A percentile compares a stretch with the other conserved stretches of the same genome.
phyloP scores from a whole-genome alignment of 495 filamentous ascomycete genomes.

The Penicillium psychrofluorescens region DNA sequence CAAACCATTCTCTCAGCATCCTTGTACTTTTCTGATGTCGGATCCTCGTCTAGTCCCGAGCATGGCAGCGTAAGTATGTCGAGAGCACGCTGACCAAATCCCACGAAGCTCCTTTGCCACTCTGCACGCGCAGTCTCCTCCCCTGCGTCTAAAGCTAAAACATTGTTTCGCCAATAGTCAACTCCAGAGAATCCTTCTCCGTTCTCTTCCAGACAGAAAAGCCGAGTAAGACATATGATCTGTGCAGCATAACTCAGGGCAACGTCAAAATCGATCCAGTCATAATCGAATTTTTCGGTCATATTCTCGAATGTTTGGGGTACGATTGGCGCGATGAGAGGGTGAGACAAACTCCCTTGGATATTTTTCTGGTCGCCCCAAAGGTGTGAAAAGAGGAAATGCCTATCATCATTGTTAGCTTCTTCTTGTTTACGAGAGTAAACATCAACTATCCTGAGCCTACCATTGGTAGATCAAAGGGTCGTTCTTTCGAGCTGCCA shows the following conservation, averaged over 20 bases:
- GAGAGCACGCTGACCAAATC: slow-evolving; percentile 2
- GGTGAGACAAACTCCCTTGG: neutral
- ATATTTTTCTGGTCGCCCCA: neutral
- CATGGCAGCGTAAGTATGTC: neutral
- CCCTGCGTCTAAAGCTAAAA: slow-evolving; percentile 2
- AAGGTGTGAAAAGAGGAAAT: neutral
- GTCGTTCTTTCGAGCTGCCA: slow-evolving; percentile 10
- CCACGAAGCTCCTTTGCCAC: neutral
- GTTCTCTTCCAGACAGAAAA: slow-evolving; percentile 3
- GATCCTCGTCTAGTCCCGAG: neutral
- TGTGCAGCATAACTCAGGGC: neutral
- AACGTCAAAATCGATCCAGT: neutral
- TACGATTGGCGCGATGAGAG: neutral
- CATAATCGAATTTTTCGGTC: neutral
- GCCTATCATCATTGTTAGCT: neutral
- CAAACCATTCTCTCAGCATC: slow-evolving; percentile 1
- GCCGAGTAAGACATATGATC: neutral
- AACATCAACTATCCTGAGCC: too few relatives aligned
- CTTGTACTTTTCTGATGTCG: slow-evolving; percentile 3
- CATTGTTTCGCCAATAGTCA: slow-evolving; percentile 2
- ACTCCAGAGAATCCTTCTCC: slow-evolving; percentile 4
- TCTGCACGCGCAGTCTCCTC: slow-evolving; percentile 3
- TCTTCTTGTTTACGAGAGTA: too few relatives aligned
- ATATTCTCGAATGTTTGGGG: neutral
- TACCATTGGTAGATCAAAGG: slow-evolving; percentile 14